Evolutionary conservation across 228 moss, liverwort and hornwort species (phyloP).

Genomic region (Sphagnum fallax): DNA sequence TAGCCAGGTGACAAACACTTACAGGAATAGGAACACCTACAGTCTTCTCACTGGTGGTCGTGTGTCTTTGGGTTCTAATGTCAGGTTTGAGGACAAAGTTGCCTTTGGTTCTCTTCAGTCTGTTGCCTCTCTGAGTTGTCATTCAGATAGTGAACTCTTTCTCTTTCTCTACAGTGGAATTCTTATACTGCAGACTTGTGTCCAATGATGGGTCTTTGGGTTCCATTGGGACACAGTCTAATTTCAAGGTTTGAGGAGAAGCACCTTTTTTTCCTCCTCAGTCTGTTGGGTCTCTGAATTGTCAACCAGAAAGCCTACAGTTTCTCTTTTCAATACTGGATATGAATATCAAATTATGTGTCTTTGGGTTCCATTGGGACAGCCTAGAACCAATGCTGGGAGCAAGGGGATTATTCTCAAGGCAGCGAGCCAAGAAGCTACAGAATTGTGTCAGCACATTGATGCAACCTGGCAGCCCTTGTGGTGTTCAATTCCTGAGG

Average conservation of each 20-base stretch:
- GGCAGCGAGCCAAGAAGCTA: conserved; percentile 61
- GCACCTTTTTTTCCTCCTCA: too few species aligned
- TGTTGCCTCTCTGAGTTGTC: neutral
- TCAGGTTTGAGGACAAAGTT: neutral
- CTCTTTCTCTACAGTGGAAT: too few species aligned
- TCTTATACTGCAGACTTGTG: too few species aligned
- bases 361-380: conserved; percentile 2
- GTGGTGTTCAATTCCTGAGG: conserved; percentile 49
- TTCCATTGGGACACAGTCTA: too few species aligned
- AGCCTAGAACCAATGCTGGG: conserved; percentile 65
- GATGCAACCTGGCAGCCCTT: conserved; percentile 45
- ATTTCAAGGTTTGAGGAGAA: too few species aligned
- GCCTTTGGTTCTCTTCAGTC: neutral
- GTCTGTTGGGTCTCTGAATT: too few species aligned
- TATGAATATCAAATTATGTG: neutral
- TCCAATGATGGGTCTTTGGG: too few species aligned
- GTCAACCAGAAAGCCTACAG: too few species aligned
- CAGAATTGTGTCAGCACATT: conserved; percentile 56
- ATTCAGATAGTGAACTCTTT: too few species aligned
- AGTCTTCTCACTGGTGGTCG: neutral
- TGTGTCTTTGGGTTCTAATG: conserved; percentile 2
- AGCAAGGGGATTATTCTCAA: conserved; percentile 33
- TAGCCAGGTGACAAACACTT: conserved; percentile 27
- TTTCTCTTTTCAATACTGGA: too few species aligned
- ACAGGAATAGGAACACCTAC: neutral